phyloP scores from a whole-genome alignment of 1,284 basidiomycete genomes.

The Irpex rosettiformis region DNA sequence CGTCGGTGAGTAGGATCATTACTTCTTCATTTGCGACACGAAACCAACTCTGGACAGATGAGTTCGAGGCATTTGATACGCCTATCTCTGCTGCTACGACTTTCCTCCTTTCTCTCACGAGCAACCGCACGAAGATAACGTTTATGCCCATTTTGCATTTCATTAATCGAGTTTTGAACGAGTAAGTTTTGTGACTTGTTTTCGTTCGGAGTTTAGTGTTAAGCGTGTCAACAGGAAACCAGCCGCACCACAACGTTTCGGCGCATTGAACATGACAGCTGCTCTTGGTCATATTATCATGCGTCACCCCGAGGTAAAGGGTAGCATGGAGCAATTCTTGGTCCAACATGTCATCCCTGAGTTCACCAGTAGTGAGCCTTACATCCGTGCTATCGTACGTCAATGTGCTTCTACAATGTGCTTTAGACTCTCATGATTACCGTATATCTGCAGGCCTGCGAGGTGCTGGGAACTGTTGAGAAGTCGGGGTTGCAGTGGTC shows the following conservation, averaged over 20 bases:
- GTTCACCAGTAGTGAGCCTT: conserved; percentile 61
- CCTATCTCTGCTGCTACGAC: conserved; percentile 76
- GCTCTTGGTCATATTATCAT: conserved; percentile 75
- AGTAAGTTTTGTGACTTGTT: conserved; percentile 40
- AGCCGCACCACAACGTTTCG: conserved; percentile 66
- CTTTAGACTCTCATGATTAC: conserved; percentile 8
- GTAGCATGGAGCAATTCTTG: conserved; percentile 75
- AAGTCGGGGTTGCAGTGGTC: conserved; percentile 67
- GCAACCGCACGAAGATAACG: conserved; percentile 72
- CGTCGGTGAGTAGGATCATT: conserved; percentile 47
- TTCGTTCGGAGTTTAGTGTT: neutral
- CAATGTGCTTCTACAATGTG: neutral
- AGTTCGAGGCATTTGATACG: conserved; percentile 73
- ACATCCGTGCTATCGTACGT: conserved; percentile 73
- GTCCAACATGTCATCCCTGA: conserved; percentile 70
- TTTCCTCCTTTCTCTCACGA: conserved; percentile 74
- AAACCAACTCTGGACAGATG: conserved; percentile 43
- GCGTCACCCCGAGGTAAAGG: conserved; percentile 74
- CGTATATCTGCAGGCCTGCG: conserved; percentile 57
- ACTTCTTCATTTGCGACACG: neutral
- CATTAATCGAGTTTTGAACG: conserved; percentile 67
- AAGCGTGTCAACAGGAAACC: conserved; percentile 38
- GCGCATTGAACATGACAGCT: conserved; percentile 79
- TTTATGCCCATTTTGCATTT: conserved; percentile 78
- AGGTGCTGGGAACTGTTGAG: conserved; percentile 72